These are phyloP conservation scores for Sinapis alba DNA, from an alignment of 441 rosid genomes.

Conservation along the genomic window DNA sequence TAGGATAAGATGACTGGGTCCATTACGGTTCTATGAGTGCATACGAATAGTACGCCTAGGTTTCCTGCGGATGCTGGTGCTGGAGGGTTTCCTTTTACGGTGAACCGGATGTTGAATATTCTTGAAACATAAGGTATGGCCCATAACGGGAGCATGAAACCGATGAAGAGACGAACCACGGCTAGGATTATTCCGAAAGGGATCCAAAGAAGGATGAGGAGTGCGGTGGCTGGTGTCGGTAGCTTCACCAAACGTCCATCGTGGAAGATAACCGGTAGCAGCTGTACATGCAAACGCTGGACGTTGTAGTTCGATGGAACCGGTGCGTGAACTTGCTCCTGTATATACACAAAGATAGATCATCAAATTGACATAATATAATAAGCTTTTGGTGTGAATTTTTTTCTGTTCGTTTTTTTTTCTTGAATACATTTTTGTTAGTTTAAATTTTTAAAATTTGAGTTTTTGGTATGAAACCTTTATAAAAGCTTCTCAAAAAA, in stretches of 20 bases:
- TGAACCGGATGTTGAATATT: slow-evolving; percentile 60
- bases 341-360: neutral
- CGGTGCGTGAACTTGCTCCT: slow-evolving; percentile 70
- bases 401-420: too few species aligned
- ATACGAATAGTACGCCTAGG: slow-evolving; percentile 76
- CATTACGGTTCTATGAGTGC: slow-evolving; percentile 90
- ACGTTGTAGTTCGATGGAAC: slow-evolving; percentile 35
- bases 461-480: too few species aligned
- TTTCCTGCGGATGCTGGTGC: slow-evolving; percentile 44
- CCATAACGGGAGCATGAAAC: slow-evolving; percentile 65
- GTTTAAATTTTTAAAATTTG: too few species aligned
- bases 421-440: too few species aligned
- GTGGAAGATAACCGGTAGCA: slow-evolving; percentile 84
- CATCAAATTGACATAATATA: neutral
- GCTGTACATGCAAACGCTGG: slow-evolving; percentile 50
- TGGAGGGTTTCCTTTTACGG: slow-evolving; percentile 81
- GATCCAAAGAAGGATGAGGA: slow-evolving; percentile 79
- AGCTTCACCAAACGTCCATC: slow-evolving; percentile 88
- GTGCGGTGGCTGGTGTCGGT: slow-evolving; percentile 72
- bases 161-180: slow-evolving; percentile 47
- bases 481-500: too few species aligned
- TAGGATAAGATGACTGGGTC: slow-evolving; percentile 84
- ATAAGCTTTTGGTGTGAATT: neutral
- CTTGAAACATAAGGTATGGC: slow-evolving; percentile 60
- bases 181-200: slow-evolving; percentile 79